Evolutionary conservation across 2,329 filamentous ascomycete genomes (phyloP), one percentile per base, ranked within the genome.

Genomic region (Xylaria arbuscula): DNA sequence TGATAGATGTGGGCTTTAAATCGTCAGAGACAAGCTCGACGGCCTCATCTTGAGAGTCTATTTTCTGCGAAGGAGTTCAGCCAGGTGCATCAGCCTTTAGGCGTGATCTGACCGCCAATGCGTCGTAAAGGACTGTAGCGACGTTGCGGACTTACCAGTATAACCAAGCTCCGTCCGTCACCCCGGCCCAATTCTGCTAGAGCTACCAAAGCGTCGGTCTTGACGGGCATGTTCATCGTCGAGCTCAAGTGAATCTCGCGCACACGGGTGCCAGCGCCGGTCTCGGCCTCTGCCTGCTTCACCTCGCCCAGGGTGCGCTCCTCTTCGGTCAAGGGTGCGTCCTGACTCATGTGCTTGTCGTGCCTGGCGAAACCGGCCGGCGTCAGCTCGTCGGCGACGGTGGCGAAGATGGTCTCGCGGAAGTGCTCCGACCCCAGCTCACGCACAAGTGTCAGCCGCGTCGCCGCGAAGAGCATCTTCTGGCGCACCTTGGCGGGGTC

Each of bases 391-490:
- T 88, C 86, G 28, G 89, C 82, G 48, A 85, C 87, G 0, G 92
- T 95, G 11, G 87, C 88, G 77, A 94, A 93, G 50, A 95, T 84
- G 28, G 88, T 91, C 78, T 94, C 91, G 60, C 90, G 84, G 80
- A 96, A 95, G 75, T 93, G 86, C 78, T 96, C 92, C 62, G 89
- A 87, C 54, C 93, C 93, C 10, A 96, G 84, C 80, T 95, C 92
- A 50, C 92, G 87, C 58, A 91, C 87, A 1, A 96, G 85, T 0
- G 92, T 92, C 74, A 94, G 83, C 10, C 92, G 87, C 34, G 93
- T 94, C 28, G 89, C 88, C 6, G 93, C 92, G 79, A 95, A 94
- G 24, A 96, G 87, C 90, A 93, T 96, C 85, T 96, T 96, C 78
- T 93, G 91, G 47, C 93, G 89, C 65, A 96, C 92, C 34, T 90